Conservation (phyloP, 768 basidiomycete species). For the Lactifluus echinatus region DNA sequence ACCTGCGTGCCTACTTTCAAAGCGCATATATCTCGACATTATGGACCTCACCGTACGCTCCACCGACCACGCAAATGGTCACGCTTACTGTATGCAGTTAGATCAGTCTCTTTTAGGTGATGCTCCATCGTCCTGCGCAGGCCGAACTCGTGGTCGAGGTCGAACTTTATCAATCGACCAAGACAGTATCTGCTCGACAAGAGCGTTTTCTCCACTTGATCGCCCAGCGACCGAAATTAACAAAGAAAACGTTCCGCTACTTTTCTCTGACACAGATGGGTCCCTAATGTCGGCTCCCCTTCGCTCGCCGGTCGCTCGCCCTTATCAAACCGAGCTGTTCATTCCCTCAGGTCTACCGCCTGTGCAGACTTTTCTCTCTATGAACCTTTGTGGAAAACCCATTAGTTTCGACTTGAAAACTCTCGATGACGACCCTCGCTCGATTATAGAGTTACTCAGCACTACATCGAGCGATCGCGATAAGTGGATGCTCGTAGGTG, state of each 20-base stretch:
- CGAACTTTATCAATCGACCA: no score
- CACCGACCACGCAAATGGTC: not conserved
- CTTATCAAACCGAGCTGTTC: not conserved
- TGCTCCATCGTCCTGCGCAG: not conserved
- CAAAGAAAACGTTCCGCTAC: not conserved
- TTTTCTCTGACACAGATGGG: not conserved
- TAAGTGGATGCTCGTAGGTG: conserved; percentile 49
- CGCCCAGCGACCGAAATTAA: not conserved
- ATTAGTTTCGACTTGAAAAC: conserved; percentile 33
- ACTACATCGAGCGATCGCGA: conserved; percentile 38
- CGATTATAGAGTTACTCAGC: conserved; percentile 40
- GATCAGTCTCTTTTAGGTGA: not conserved
- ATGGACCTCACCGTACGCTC: not conserved
- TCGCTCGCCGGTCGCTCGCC: not conserved
- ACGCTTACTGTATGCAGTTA: not conserved
- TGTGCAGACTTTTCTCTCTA: conserved; percentile 8
- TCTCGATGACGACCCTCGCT: conserved; percentile 36
- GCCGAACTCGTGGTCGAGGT: no score
- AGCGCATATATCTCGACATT: not conserved
- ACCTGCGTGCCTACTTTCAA: no score
- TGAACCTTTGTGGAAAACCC: conserved; percentile 14
- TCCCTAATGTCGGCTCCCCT: not conserved
- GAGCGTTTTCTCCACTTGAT: no score
- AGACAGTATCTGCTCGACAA: not conserved
- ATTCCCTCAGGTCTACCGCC: conserved; percentile 9